phyloP scores from a whole-genome alignment of 225 moss, liverwort and hornwort species.

The Asterella californica region DNA sequence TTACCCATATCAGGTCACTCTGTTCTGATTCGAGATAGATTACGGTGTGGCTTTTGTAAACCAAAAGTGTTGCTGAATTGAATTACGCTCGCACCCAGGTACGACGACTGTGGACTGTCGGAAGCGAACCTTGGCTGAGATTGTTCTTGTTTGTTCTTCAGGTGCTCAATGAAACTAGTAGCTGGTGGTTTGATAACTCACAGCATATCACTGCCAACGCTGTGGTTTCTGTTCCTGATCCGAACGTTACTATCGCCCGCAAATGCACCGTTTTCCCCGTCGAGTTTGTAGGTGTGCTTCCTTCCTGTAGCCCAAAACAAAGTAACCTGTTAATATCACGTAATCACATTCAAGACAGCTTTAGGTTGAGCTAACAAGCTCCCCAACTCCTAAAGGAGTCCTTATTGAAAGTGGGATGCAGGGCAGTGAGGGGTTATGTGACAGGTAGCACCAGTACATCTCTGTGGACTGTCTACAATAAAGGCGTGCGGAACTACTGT shows the following conservation, averaged over 20 bases:
- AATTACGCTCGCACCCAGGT: no score
- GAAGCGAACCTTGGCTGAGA: not conserved
- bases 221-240: conserved; percentile 75
- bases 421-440: conserved; percentile 88
- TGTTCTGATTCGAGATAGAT: not conserved
- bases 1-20: not conserved
- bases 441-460: conserved; percentile 99
- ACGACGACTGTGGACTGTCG: not conserved
- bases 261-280: conserved; percentile 94
- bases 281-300: conserved; percentile 77
- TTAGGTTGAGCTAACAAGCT: not conserved
- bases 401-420: conserved; percentile 24
- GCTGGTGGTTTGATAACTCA: conserved; percentile 86
- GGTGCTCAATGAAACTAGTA: conserved; percentile 94
- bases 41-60: not conserved
- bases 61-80: no score
- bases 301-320: not conserved
- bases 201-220: conserved; percentile 84
- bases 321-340: not conserved
- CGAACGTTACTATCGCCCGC: conserved; percentile 89
- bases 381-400: not conserved
- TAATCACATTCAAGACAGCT: not conserved
- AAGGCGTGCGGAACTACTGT: conserved; percentile 84
- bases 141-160: conserved; percentile 18
- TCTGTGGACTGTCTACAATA: conserved; percentile 81